phyloP scores from a whole-genome alignment of 176 grass and related monocot species.

The Triticum turgidum region DNA sequence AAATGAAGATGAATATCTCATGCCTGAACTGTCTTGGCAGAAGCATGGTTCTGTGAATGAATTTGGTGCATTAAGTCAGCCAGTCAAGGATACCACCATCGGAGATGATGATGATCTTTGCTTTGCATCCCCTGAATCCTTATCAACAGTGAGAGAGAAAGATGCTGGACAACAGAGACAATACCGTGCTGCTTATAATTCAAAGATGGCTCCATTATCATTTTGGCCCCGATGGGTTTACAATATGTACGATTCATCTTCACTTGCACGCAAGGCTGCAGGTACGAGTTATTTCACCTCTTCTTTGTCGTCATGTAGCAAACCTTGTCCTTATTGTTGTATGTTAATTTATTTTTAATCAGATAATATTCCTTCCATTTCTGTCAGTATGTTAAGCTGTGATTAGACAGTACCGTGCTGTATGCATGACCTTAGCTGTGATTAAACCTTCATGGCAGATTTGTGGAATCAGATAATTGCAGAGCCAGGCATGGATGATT shows the following conservation, averaged over 20 bases:
- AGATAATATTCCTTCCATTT: not conserved
- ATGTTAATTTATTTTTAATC: slow-evolving; percentile 10
- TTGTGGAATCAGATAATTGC: slow-evolving; percentile 77
- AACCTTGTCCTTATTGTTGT: slow-evolving; percentile 17
- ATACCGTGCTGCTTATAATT: slow-evolving; percentile 9
- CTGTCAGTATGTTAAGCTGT: slow-evolving; percentile 1
- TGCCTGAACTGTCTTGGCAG: slow-evolving; percentile 30
- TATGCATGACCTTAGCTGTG: too few species aligned
- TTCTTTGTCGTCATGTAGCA: slow-evolving; percentile 16
- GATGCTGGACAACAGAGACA: slow-evolving; percentile 34
- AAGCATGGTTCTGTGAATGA: slow-evolving; percentile 35
- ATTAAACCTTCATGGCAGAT: slow-evolving; percentile 39
- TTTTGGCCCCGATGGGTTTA: slow-evolving; percentile 94
- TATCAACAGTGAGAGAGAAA: slow-evolving; percentile 13
- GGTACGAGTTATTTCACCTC: slow-evolving; percentile 48
- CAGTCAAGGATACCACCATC: slow-evolving; percentile 30
- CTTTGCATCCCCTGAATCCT: slow-evolving; percentile 30
- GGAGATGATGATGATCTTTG: slow-evolving; percentile 33
- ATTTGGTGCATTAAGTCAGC: slow-evolving; percentile 11
- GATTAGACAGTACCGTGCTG: too few species aligned
- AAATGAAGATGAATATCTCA: slow-evolving; percentile 54
- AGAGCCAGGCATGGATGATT: slow-evolving; percentile 68
- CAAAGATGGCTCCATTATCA: slow-evolving; percentile 53
- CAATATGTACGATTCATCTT: slow-evolving; percentile 86
- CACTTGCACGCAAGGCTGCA: slow-evolving; percentile 69